Evolutionary conservation across 768 basidiomycete species (phyloP).

Genomic region (Rhodotorula taiwanensis): DNA sequence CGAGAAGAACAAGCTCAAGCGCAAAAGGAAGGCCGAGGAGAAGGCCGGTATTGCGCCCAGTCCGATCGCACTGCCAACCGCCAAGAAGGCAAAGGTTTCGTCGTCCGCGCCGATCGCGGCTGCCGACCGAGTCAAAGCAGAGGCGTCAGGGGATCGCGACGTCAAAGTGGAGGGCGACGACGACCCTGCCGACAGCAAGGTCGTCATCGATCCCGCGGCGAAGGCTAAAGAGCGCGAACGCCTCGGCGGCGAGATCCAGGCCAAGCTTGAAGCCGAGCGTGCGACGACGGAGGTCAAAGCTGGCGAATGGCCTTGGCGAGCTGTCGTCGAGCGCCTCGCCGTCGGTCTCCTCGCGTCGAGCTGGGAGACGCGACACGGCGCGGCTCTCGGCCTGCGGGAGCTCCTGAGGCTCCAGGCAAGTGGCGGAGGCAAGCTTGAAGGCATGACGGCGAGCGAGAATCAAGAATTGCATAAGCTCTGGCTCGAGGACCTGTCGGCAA

Average conservation of each 20-base stretch:
- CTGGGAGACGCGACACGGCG: slow-evolving; percentile 93
- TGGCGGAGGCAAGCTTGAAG: slow-evolving; percentile 62
- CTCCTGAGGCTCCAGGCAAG: slow-evolving; percentile 74
- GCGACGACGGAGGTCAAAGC: slow-evolving; percentile 61
- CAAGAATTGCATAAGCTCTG: slow-evolving; percentile 66
- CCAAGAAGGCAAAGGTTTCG: slow-evolving; percentile 45
- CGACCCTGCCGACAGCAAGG: slow-evolving; percentile 7
- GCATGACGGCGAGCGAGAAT: slow-evolving; percentile 55
- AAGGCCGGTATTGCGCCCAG: slow-evolving; percentile 22
- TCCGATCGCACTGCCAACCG: slow-evolving; percentile 32
- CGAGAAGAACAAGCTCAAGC: slow-evolving; percentile 86
- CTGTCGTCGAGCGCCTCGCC: slow-evolving; percentile 37
- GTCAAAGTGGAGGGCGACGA: slow-evolving; percentile 53
- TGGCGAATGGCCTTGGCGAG: slow-evolving; percentile 70
- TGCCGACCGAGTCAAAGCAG: background rate
- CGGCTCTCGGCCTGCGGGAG: slow-evolving; percentile 83
- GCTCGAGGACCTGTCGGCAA: slow-evolving; percentile 81
- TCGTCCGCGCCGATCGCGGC: no score
- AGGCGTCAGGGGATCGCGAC: background rate
- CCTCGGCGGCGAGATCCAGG: slow-evolving; percentile 59
- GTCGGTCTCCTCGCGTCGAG: slow-evolving; percentile 59
- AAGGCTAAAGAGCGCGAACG: slow-evolving; percentile 43
- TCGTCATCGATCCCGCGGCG: slow-evolving; percentile 46
- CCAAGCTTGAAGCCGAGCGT: slow-evolving; percentile 9
- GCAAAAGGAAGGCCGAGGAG: slow-evolving; percentile 72